These are phyloP conservation scores for Magnolia officinalis DNA, from an alignment of 164 flowering plant species.

Conservation along the genomic window DNA sequence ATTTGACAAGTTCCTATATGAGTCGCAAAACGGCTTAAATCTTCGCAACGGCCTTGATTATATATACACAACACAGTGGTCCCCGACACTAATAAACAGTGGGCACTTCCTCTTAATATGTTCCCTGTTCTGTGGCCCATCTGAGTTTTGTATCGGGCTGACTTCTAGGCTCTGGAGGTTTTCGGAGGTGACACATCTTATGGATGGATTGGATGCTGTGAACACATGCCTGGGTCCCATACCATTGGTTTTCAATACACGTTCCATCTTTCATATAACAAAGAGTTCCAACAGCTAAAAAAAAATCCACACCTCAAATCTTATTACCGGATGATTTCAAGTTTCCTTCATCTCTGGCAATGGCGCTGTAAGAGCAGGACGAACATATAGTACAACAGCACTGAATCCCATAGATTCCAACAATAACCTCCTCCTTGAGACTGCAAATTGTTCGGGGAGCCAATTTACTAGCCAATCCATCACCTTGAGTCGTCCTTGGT, in stretches of 20 bases:
- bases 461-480: slow-evolving; percentile 10
- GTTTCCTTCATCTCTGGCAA: slow-evolving; percentile 51
- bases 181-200: too few relatives aligned
- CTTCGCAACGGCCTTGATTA: too few relatives aligned
- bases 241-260: neutral
- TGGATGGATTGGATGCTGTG: too few relatives aligned
- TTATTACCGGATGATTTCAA: slow-evolving; percentile 58
- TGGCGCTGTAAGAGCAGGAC: slow-evolving; percentile 47
- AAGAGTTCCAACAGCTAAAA: neutral
- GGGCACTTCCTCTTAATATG: too few relatives aligned
- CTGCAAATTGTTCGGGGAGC: slow-evolving; percentile 5
- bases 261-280: neutral
- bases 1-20: too few relatives aligned
- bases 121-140: too few relatives aligned
- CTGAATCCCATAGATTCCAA: slow-evolving; percentile 39
- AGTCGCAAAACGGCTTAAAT: too few relatives aligned
- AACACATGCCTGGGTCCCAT: too few relatives aligned
- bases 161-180: too few relatives aligned
- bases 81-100: too few relatives aligned
- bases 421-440: slow-evolving; percentile 39
- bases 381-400: slow-evolving; percentile 20
- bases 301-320: neutral
- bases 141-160: too few relatives aligned
- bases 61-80: too few relatives aligned
- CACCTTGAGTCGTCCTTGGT: slow-evolving; percentile 5